Percentiles rank a stretch among this genome's conserved stretches.
Conservation (phyloP, 768 basidiomycete genomes). For the Phallus indusiatus region DNA sequence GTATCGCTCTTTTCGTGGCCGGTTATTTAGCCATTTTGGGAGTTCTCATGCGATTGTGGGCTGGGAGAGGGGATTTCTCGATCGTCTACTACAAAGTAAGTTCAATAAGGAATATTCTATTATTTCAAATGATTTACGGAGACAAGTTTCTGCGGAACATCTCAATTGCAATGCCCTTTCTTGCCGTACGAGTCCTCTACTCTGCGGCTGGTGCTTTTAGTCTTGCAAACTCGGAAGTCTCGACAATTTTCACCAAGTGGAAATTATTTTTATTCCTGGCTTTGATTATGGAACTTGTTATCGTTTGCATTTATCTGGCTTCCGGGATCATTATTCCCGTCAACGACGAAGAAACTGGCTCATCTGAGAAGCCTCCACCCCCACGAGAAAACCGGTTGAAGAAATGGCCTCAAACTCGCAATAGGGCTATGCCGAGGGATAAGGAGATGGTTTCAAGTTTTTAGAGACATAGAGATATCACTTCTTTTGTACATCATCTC, state of each 20-base stretch:
- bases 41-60: constrained; percentile 6
- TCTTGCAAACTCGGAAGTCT: constrained; percentile 26
- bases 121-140: constrained; percentile 1
- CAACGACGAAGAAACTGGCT: constrained; percentile 10
- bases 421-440: too few species aligned
- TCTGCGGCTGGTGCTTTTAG: constrained; percentile 49
- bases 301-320: constrained; percentile 33
- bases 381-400: not conserved
- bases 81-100: not conserved
- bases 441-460: too few species aligned
- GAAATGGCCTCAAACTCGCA: not conserved
- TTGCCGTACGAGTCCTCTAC: constrained; percentile 50
- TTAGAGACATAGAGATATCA: too few species aligned
- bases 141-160: constrained; percentile 51
- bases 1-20: constrained; percentile 24
- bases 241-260: constrained; percentile 36
- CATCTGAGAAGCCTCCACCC: not conserved
- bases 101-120: not conserved
- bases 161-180: constrained; percentile 46
- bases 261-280: constrained; percentile 48
- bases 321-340: constrained; percentile 22
- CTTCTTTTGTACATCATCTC: too few species aligned
- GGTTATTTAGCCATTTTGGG: constrained; percentile 28
- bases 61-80: not conserved
- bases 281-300: constrained; percentile 49